These are phyloP conservation scores for Gypsophila paniculata DNA, from an alignment of 179 eudicot species.

Conservation along the genomic window DNA sequence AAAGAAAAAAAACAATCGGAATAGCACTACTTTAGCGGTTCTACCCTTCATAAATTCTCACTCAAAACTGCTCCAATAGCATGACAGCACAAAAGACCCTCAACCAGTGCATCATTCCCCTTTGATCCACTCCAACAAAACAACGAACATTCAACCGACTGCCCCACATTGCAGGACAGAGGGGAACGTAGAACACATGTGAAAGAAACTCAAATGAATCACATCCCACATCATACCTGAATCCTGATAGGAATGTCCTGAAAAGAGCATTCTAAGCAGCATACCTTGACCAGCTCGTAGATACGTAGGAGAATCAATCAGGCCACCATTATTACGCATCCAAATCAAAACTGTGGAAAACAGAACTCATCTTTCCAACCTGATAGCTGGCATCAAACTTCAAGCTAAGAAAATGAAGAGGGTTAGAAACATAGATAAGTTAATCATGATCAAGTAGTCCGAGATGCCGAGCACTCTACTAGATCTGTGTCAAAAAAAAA, in stretches of 20 bases:
- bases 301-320: conserved; percentile 11
- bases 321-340: conserved; percentile 20
- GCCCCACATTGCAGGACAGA: conserved; percentile 2
- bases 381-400: conserved; percentile 27
- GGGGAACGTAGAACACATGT: neutral
- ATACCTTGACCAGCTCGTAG: conserved; percentile 28
- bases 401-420: conserved; percentile 34
- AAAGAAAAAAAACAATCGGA: neutral
- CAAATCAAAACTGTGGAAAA: conserved; percentile 25
- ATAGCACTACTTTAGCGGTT: neutral
- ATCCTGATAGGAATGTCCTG: conserved; percentile 10
- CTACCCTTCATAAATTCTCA: neutral
- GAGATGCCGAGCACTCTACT: conserved; percentile 36
- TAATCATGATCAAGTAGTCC: conserved; percentile 35
- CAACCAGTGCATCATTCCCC: neutral
- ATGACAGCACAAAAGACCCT: neutral
- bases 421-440: conserved; percentile 30
- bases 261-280: conserved; percentile 19
- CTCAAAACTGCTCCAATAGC: neutral
- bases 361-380: conserved; percentile 24
- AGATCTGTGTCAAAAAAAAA: conserved; percentile 31
- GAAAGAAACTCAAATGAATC: conserved; percentile 17
- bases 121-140: neutral
- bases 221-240: conserved; percentile 29
- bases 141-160: neutral